Evolutionary conservation across 1,139 yeast genomes (phyloP), one percentile per base, ranked within the genome.

Genomic region (Blastobotrys buckinghamii): DNA sequence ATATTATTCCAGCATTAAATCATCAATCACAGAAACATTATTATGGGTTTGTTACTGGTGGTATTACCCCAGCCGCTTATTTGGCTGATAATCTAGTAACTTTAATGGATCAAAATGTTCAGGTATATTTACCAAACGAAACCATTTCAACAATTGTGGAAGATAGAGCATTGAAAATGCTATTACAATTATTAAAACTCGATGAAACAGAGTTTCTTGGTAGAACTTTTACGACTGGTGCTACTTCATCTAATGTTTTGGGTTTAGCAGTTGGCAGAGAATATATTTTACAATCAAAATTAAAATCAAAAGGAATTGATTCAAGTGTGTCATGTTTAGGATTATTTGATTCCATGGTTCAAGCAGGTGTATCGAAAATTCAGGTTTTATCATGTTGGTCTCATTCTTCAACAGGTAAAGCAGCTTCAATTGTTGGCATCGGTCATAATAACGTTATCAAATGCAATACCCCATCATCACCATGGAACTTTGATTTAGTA

Each of bases 41-140:
- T 47, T 58, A 60, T 37, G 64, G 64, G 2, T 59, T 61, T 46
- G 64, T 61, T 30, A 58, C 59, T 27, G 64, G 64, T 5, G 63
- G 63, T 2, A 57, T 50, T 16, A 61, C 64, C 5, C 64, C 64
- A 1, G 64, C 63, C 2, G 63, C 64, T n/a, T 47, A 51, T 13
- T 32, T 54, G 19, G 64, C 60, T 3, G 64, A 61, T 47, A 54
- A 53, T 36, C 35, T 59, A 24, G 61, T 56, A 8, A 48, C 60
- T 9, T 46, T 54, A 42, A 50, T 50, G 36, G 64, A 61, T 47
- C 59, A 58, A 34, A 59, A 57, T 42, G 54, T 51, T 10, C 50
- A 47, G 10, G 51, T 51, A 8, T 57, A 54, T 42, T 49, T 55
- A 15, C 60, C 59, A 1, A 50, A 51, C 8, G 61, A 56, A 30